These are phyloP conservation scores for Globisporangium splendens DNA, from an alignment of 352 stramenopile genomes.

Conservation along the genomic window DNA sequence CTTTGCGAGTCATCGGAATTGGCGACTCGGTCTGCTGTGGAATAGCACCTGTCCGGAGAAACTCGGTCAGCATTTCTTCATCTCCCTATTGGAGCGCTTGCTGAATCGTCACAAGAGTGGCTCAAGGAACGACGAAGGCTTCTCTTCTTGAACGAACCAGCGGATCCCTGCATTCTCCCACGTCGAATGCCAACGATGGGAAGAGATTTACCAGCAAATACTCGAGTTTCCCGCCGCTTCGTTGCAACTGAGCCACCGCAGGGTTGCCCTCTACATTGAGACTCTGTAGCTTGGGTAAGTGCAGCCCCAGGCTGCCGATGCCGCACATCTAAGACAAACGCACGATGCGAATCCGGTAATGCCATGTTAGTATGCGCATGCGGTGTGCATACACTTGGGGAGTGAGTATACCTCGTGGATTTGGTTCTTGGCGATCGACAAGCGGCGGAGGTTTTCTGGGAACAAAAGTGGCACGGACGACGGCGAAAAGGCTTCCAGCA, in stretches of 20 bases:
- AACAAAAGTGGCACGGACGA: slow-evolving; percentile 26
- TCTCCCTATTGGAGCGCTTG: slow-evolving; percentile 19
- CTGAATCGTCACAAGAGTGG: slow-evolving; percentile 17
- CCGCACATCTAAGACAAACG: slow-evolving; percentile 34
- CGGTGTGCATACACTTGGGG: background rate
- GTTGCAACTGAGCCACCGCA: slow-evolving; percentile 24
- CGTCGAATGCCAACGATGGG: slow-evolving; percentile 14
- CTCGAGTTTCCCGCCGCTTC: slow-evolving; percentile 33
- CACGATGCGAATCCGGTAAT: background rate
- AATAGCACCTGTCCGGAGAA: slow-evolving; percentile 21
- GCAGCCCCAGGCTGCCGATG: slow-evolving; percentile 33
- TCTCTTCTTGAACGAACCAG: slow-evolving; percentile 11
- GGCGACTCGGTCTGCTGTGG: background rate
- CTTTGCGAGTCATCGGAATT: background rate
- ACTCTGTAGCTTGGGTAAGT: slow-evolving; percentile 36
- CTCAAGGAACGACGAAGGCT: slow-evolving; percentile 17
- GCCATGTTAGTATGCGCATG: too few species aligned
- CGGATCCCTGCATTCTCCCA: slow-evolving; percentile 6
- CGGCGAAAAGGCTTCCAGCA: slow-evolving; percentile 33
- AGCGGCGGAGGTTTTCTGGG: slow-evolving; percentile 30
- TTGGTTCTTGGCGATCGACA: slow-evolving; percentile 58
- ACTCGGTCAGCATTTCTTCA: slow-evolving; percentile 17
- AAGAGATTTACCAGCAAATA: slow-evolving; percentile 46
- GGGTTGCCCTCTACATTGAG: slow-evolving; percentile 51
- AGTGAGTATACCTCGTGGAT: slow-evolving; percentile 43